Conservation (phyloP, 768 basidiomycete species). For the Naganishia antarctica region DNA sequence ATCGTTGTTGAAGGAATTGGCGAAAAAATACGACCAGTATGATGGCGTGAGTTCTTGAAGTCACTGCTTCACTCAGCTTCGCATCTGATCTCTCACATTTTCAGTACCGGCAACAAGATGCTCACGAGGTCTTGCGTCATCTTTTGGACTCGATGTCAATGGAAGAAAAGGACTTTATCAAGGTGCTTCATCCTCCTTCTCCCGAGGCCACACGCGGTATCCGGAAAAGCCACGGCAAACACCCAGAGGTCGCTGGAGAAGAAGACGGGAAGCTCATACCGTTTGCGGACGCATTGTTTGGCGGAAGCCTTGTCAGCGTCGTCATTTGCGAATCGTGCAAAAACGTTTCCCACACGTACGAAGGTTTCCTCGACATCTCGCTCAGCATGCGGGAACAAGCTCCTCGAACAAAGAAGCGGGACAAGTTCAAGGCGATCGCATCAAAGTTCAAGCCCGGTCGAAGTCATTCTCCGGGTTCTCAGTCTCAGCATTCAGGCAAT, state of each 20-base stretch:
- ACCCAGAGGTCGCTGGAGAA: constrained; percentile 18
- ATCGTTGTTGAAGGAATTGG: constrained; percentile 60
- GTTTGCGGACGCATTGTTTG: constrained; percentile 84
- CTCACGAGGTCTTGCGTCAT: constrained; percentile 86
- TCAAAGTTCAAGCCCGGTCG: constrained; percentile 56
- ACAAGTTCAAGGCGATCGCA: constrained; percentile 69
- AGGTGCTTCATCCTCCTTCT: constrained; percentile 38
- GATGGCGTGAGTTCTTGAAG: constrained; percentile 55
- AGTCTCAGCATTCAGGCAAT: constrained; percentile 21
- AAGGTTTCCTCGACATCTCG: constrained; percentile 91
- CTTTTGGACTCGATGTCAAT: constrained; percentile 86
- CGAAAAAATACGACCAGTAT: constrained; percentile 87
- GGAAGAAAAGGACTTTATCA: constrained; percentile 76
- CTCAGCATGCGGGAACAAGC: constrained; percentile 65
- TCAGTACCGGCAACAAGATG: constrained; percentile 84
- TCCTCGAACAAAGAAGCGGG: constrained; percentile 51
- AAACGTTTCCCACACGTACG: constrained; percentile 82
- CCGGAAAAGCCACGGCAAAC: constrained; percentile 2
- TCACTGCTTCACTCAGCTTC: not conserved
- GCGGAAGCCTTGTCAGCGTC: constrained; percentile 79
- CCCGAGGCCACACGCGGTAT: constrained; percentile 13
- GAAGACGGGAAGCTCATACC: constrained; percentile 60
- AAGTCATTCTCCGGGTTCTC: constrained; percentile 32
- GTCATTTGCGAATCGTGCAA: constrained; percentile 94
- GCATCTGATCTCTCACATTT: not conserved